A percentile compares a stretch with the other conserved stretches of the same genome.
phyloP scores from a whole-genome alignment of 345 rosid genomes.

The Carallia brachiata region DNA sequence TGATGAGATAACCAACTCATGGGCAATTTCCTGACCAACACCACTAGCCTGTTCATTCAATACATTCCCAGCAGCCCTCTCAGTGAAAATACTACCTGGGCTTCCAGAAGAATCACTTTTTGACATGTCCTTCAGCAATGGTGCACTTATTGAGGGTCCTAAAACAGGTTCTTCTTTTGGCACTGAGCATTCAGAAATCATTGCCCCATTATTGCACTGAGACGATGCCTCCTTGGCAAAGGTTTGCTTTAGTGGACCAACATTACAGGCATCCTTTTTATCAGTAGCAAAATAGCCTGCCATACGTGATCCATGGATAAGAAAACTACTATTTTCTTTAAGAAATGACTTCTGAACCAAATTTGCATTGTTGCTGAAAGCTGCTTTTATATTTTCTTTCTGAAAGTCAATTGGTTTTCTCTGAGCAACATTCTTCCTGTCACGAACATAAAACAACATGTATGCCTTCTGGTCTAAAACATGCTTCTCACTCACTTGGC shows the following conservation, averaged over 20 bases:
- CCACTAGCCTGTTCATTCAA: slow-evolving; percentile 24
- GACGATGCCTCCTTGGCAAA: slow-evolving; percentile 28
- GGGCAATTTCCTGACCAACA: slow-evolving; percentile 22
- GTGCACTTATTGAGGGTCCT: slow-evolving; percentile 14
- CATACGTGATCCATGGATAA: slow-evolving; percentile 21
- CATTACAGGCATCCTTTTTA: slow-evolving; percentile 25
- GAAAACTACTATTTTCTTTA: slow-evolving; percentile 35
- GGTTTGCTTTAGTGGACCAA: slow-evolving; percentile 25
- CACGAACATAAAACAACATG: slow-evolving; percentile 97
- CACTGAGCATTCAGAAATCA: slow-evolving; percentile 21
- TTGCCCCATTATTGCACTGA: slow-evolving; percentile 19
- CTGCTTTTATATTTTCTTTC: slow-evolving; percentile 48
- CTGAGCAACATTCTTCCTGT: slow-evolving; percentile 47
- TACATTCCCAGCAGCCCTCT: slow-evolving; percentile 18
- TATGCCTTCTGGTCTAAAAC: slow-evolving; percentile 93
- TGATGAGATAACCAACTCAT: slow-evolving; percentile 15
- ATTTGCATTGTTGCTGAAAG: slow-evolving; percentile 26
- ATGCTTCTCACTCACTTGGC: slow-evolving; percentile 68
- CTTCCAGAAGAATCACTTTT: slow-evolving; percentile 14
- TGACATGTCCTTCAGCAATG: slow-evolving; percentile 13
- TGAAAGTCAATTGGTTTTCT: slow-evolving; percentile 41
- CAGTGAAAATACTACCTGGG: slow-evolving; percentile 11
- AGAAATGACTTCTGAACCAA: slow-evolving; percentile 33
- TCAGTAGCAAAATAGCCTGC: slow-evolving; percentile 26
- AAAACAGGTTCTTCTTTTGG: slow-evolving; percentile 21